phyloP scores from a whole-genome alignment of 495 filamentous ascomycete genomes.

The Aspergillus leporis region DNA sequence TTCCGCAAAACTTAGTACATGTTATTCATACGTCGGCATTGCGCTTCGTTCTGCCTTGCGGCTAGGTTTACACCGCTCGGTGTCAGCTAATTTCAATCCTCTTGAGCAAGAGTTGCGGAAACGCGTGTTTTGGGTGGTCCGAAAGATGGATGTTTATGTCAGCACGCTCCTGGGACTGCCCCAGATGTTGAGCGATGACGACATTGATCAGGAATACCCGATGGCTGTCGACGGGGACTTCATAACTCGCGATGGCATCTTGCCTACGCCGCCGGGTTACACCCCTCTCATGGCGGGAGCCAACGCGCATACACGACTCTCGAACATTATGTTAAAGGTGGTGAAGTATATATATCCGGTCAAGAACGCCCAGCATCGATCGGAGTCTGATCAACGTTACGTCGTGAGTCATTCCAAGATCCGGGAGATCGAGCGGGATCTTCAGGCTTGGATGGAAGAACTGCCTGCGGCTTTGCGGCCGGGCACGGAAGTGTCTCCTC shows the following conservation, averaged over 20 bases:
- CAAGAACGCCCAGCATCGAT: constrained; percentile 59
- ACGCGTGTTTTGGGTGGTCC: constrained; percentile 85
- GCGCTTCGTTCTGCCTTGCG: constrained; percentile 81
- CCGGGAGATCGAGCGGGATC: constrained; percentile 83
- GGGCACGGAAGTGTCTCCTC: constrained; percentile 68
- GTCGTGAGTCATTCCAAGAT: constrained; percentile 87
- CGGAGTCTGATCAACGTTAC: constrained; percentile 64
- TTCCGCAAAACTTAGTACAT: constrained; percentile 86
- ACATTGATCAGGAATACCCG: constrained; percentile 89
- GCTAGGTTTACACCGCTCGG: constrained; percentile 83
- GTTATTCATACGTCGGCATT: constrained; percentile 91
- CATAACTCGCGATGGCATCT: constrained; percentile 76
- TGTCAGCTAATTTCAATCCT: constrained; percentile 73
- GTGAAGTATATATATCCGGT: constrained; percentile 89
- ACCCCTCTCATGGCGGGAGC: constrained; percentile 76
- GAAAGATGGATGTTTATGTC: constrained; percentile 93
- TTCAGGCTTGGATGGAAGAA: constrained; percentile 80
- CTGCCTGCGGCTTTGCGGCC: constrained; percentile 75
- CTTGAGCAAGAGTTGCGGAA: constrained; percentile 83
- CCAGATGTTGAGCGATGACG: constrained; percentile 78
- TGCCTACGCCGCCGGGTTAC: constrained; percentile 70
- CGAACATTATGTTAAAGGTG: constrained; percentile 78
- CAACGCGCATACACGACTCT: constrained; percentile 81
- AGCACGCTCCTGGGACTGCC: constrained; percentile 87
- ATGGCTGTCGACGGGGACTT: constrained; percentile 87